Conservation (phyloP, 495 filamentous ascomycete genomes). For the Tuber brumale region DNA sequence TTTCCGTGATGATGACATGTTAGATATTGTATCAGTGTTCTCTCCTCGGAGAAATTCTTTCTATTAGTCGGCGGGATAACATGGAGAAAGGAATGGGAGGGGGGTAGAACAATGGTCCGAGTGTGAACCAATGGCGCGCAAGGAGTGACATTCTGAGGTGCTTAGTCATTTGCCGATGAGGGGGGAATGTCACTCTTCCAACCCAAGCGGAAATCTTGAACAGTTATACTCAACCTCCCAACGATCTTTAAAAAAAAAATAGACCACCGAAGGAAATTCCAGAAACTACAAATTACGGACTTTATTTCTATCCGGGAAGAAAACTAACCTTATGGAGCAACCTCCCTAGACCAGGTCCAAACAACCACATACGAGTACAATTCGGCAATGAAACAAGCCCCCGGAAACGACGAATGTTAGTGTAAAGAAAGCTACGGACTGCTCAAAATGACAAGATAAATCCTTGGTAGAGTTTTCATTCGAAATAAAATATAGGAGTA, state of each 20-base stretch:
- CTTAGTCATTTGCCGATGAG: neutral
- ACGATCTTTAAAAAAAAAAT: neutral
- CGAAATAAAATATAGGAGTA: neutral
- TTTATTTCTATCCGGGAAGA: neutral
- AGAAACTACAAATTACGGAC: neutral
- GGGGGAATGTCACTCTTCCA: neutral
- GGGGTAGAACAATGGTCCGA: neutral
- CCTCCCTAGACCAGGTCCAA: neutral
- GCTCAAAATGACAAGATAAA: neutral
- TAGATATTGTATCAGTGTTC: neutral
- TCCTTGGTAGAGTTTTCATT: neutral
- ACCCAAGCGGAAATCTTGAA: neutral
- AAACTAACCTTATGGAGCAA: neutral
- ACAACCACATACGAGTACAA: neutral
- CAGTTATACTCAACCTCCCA: neutral
- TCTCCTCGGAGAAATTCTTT: neutral
- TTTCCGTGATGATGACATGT: neutral
- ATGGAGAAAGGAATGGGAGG: neutral
- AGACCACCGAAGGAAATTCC: neutral
- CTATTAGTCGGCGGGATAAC: neutral
- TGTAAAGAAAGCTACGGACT: neutral
- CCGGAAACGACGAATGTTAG: neutral
- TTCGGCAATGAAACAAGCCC: neutral
- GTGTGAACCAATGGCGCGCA: neutral
- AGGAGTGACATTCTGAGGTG: neutral